Conservation (phyloP, 768 basidiomycete genomes). For the Plicaturopsis crispa region DNA sequence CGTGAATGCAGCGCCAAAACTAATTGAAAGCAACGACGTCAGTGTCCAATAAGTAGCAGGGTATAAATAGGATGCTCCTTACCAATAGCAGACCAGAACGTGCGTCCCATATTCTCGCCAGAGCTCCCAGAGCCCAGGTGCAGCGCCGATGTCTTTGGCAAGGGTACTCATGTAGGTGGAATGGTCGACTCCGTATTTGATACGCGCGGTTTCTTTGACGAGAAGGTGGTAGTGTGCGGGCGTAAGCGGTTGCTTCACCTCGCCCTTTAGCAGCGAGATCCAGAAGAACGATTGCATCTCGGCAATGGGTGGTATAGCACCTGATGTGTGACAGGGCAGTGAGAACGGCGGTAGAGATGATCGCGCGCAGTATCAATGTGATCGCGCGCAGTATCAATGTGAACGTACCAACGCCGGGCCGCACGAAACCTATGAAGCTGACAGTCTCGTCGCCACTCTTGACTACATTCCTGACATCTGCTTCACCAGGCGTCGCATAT, state of each 20-base stretch:
- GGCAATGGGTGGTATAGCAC: constrained; percentile 51
- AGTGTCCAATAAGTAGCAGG: neutral
- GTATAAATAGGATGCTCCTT: constrained; percentile 9
- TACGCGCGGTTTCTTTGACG: constrained; percentile 39
- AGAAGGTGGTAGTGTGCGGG: constrained; percentile 48
- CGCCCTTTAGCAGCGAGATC: constrained; percentile 39
- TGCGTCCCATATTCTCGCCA: constrained; percentile 43
- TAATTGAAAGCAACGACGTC: constrained; percentile 11
- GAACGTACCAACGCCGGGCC: constrained; percentile 48
- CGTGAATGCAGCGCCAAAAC: constrained; percentile 54
- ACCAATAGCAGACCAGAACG: constrained; percentile 48
- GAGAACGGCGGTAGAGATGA: too few relatives aligned
- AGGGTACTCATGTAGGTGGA: constrained; percentile 48
- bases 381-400: too few relatives aligned
- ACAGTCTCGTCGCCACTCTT: constrained; percentile 35
- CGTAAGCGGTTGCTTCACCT: constrained; percentile 33
- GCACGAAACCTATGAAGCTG: constrained; percentile 49
- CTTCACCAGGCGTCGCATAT: constrained; percentile 34
- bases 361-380: too few relatives aligned
- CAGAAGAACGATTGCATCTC: constrained; percentile 57
- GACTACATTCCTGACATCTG: constrained; percentile 36
- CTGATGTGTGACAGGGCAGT: constrained; percentile 14
- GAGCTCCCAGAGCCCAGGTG: constrained; percentile 39
- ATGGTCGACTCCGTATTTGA: constrained; percentile 56
- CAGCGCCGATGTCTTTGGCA: constrained; percentile 48